Evolutionary conservation across 768 basidiomycete genomes (phyloP), one percentile per base, ranked within the genome.

Genomic region (Suillus decipiens): DNA sequence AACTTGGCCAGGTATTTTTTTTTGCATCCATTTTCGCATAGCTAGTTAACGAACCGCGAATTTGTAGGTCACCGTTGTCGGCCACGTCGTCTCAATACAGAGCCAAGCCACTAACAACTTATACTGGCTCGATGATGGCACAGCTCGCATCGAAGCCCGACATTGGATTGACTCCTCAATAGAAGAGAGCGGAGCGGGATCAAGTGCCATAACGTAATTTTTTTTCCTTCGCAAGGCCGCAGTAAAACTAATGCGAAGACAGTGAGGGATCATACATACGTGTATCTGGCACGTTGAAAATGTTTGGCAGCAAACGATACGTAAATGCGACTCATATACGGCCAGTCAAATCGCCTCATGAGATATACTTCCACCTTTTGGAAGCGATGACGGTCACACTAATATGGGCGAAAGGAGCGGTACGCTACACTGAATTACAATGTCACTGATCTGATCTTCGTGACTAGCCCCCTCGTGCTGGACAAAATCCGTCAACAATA

Each of bases 81-180:
- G 85, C 2, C 85, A 89, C 68, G 87, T 97, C 3, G 78, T 86
- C 11, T 84, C 86, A 19, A 79, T 92, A 34, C 81, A 88, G 63
- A 77, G 78, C 9, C 89, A 90, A 64, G 82, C 92, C 3, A 98
- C 96, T 2, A 95, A 96, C 68, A 85, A 84, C 62, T 85, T 88
- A 41, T 94, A 93, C 71, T 75, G 79, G 63, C 78, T 99, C 5
- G 91, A 95, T 63, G 96, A 99, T 73, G 94, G 95, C 14, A 92
- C 92, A 2, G 94, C 89, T 24, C 77, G 77, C 48, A 84, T 91
- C 22, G 90, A 93, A 69, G 89, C 87, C 28, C 86, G 91, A 28
- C 88, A 88, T 65, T 98, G 96, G 96, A 78, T 88, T 11, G 93
- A 95, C 68, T 80, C 86, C 12, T 80, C 80, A 41, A 76, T 74